Percentiles rank a stretch among this genome's conserved stretches.
Conservation (phyloP, 495 filamentous ascomycete species). For the Melanomma pulvis-pyrius region DNA sequence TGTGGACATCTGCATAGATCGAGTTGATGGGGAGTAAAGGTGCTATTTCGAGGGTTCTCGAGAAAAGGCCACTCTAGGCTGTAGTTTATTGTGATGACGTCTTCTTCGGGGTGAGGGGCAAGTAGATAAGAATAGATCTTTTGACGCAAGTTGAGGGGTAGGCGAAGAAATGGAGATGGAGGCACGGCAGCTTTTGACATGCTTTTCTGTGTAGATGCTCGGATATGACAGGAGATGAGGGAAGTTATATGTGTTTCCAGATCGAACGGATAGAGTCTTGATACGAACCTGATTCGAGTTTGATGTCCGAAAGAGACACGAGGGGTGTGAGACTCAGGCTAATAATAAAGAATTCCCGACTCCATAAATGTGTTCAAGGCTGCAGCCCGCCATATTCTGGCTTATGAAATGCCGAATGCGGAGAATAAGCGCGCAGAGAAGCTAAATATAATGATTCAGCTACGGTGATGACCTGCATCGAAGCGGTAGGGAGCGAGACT, state of each 20-base stretch:
- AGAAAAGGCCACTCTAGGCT: constrained; percentile 15
- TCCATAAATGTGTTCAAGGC: not conserved
- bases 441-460: constrained; percentile 19
- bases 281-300: not conserved
- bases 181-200: not conserved
- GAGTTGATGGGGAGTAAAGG: constrained; percentile 24
- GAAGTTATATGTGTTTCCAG: not conserved
- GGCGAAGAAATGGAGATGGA: constrained; percentile 8
- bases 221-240: not conserved
- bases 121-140: constrained; percentile 24
- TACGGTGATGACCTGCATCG: not conserved
- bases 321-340: constrained; percentile 1
- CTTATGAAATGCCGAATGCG: constrained; percentile 6
- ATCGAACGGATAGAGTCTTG: not conserved
- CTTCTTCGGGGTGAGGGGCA: constrained; percentile 5
- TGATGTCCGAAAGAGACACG: not conserved
- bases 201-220: not conserved
- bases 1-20: constrained; percentile 21
- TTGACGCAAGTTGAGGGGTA: constrained; percentile 12
- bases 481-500: not conserved
- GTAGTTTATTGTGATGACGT: constrained; percentile 31
- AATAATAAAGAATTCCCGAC: not conserved
- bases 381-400: not conserved
- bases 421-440: not conserved
- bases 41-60: constrained; percentile 2